phyloP scores from a whole-genome alignment of 768 basidiomycete genomes.

The Termitomyces sp. region DNA sequence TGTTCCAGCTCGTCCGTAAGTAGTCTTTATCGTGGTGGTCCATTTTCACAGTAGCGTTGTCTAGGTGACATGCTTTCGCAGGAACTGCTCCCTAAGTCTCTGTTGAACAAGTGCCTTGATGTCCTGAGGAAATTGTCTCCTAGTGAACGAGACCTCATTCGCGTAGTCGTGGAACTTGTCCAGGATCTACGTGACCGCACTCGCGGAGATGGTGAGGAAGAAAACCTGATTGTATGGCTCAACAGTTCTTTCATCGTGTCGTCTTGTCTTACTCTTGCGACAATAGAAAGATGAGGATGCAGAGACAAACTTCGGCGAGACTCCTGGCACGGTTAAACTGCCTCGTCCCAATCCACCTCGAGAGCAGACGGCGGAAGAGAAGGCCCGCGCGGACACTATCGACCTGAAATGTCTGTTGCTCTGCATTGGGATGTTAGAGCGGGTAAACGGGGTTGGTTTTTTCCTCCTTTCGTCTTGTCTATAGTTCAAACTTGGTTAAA shows the following conservation, averaged over 20 bases:
- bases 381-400: conserved; percentile 49
- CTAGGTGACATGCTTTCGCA: conserved; percentile 79
- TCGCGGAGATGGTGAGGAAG: conserved; percentile 33
- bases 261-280: background rate
- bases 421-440: conserved; percentile 80
- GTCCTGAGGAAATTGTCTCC: conserved; percentile 68
- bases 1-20: conserved; percentile 82
- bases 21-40: conserved; percentile 14
- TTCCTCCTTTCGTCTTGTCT: conserved; percentile 19
- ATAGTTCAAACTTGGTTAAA: conserved; percentile 16
- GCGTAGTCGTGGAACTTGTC: conserved; percentile 84
- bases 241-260: background rate
- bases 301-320: conserved; percentile 23
- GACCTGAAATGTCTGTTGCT: conserved; percentile 74
- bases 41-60: background rate
- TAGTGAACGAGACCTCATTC: conserved; percentile 80
- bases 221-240: conserved; percentile 16
- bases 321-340: conserved; percentile 19
- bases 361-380: conserved; percentile 57
- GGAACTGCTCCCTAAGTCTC: conserved; percentile 57
- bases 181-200: conserved; percentile 67
- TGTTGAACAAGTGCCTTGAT: conserved; percentile 77
- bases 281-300: conserved; percentile 16
- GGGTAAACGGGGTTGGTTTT: conserved; percentile 71
- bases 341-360: conserved; percentile 17